Evolutionary conservation across 2,329 filamentous ascomycete species (phyloP).

Genomic region (Metarhizium rileyi): DNA sequence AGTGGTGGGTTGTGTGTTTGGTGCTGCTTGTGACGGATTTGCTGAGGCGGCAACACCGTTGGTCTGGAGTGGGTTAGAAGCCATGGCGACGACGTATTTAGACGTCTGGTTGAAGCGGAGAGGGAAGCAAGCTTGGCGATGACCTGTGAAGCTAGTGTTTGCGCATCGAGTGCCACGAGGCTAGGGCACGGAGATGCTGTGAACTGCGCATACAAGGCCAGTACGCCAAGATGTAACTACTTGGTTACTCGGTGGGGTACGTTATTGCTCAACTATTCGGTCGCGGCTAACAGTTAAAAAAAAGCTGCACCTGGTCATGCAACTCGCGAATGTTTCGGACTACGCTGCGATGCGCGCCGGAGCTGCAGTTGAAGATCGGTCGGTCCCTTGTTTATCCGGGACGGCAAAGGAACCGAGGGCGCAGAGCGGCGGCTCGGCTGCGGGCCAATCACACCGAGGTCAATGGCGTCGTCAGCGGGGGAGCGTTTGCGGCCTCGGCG

Average conservation of each 20-base stretch:
- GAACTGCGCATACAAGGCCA: background rate
- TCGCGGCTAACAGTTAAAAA: background rate
- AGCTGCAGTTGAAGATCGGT: background rate
- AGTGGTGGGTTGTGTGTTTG: slow-evolving; percentile 24
- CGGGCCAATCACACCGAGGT: background rate
- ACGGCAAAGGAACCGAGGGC: too few relatives aligned
- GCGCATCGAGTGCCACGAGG: background rate
- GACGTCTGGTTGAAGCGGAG: background rate
- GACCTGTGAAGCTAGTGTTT: background rate
- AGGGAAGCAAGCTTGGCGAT: background rate
- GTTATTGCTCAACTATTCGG: background rate
- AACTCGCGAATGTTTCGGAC: background rate
- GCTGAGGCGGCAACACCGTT: slow-evolving; percentile 41
- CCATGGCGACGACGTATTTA: slow-evolving; percentile 14
- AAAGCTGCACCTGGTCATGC: background rate
- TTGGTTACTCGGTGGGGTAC: too few relatives aligned
- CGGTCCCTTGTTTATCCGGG: slow-evolving; percentile 2
- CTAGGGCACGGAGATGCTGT: background rate
- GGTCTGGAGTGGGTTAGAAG: slow-evolving; percentile 36
- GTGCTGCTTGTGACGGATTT: slow-evolving; percentile 23
- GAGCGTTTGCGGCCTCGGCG: background rate
- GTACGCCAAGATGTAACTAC: background rate
- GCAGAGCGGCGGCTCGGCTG: too few relatives aligned
- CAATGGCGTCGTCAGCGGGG: background rate
- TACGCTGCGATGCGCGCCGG: background rate